Percentiles rank a stretch among this genome's conserved stretches.
Conservation (phyloP, 2,329 filamentous ascomycete species). For the Ophiostoma piceae region DNA sequence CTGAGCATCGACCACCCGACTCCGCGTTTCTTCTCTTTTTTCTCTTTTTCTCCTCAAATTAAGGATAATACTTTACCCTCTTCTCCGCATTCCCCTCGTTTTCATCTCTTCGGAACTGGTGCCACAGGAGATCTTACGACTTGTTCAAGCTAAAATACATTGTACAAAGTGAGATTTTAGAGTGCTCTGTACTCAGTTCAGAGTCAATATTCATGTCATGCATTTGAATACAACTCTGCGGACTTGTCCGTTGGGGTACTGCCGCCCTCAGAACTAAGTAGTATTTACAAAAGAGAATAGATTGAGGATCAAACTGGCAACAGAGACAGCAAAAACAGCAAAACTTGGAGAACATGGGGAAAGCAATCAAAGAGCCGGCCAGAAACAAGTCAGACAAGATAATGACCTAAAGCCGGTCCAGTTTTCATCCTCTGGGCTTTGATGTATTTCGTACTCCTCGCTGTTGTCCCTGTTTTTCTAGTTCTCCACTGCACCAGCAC, state of each 20-base stretch:
- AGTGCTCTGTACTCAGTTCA: background rate
- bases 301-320: background rate
- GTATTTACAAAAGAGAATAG: background rate
- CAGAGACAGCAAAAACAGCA: background rate
- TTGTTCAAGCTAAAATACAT: background rate
- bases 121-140: background rate
- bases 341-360: conserved; percentile 5
- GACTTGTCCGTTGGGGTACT: background rate
- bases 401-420: background rate
- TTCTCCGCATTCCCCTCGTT: conserved; percentile 8
- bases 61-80: background rate
- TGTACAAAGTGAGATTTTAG: too few species aligned
- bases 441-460: too few species aligned
- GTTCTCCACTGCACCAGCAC: conserved; percentile 6
- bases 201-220: background rate
- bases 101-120: background rate
- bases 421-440: background rate
- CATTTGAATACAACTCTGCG: background rate
- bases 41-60: background rate
- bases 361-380: background rate
- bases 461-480: background rate
- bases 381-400: background rate
- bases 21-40: background rate
- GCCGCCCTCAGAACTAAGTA: background rate
- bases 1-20: background rate